Evolutionary conservation across 805 yeast genomes (phyloP), one percentile per base, ranked within the genome.

Genomic region (Metschnikowia cerradonensis): DNA sequence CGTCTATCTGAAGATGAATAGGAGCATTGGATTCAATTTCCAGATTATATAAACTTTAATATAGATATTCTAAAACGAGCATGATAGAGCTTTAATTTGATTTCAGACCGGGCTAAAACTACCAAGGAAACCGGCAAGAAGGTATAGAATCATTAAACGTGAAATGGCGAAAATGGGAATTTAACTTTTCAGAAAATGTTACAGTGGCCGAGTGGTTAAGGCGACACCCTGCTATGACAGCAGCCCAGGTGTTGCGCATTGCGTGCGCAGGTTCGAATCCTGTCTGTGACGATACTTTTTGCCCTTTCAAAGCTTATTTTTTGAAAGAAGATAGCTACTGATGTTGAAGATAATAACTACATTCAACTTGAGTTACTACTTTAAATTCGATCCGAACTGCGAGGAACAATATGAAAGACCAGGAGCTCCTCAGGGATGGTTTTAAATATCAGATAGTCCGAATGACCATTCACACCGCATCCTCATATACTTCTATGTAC

Each of bases 251-350:
- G 72, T 71, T 73, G 78, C 73, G 76, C 66, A 65, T 64, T 73
- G 67, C 77, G 73, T 71, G 68, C 96, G 96, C 96, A 89, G 95
- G 96, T 89, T 89, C 96, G 96, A 89, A 89, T 89, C 96, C 95
- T 89, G 96, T 88, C 95, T 86, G 95, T 89, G 88, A 87, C 96
- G 96, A 19, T 11, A 41, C 13, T 42, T 49, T 51, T 38, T 22
- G 10, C 6, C 6, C 5, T 22, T 47, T 52, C 30, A 23, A 23
- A 23, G 11, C 4, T 7, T 8, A 8, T 26, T 26, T 23, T 26
- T 26, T 26, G 11, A 26, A 11, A 26, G 8, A 26, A 10, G 30
- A 10, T 26, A 26, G 4, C 30, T 26, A 26, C 11, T 26, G 10
- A 10, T 26, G 30, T 26, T 26, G 10, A 26, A 26, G 30, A 26